Conservation (phyloP, 2,329 filamentous ascomycete genomes). For the Botrytis sinoallii region DNA sequence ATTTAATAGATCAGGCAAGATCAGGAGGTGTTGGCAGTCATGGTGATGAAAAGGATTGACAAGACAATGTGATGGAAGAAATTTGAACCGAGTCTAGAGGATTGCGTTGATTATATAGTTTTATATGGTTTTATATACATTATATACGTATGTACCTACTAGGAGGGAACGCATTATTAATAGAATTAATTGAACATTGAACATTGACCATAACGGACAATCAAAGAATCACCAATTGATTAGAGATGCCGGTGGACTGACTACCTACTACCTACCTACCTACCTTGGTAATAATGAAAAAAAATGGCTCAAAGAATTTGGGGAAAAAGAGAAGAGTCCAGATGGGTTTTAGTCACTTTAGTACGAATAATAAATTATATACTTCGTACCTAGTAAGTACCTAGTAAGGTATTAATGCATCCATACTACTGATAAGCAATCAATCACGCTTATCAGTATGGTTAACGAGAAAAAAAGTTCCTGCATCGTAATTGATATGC, state of each 20-base stretch:
- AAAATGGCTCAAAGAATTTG: not conserved
- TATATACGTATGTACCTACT: no score
- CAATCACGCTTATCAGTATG: not conserved
- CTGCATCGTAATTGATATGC: not conserved
- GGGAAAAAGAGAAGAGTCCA: not conserved
- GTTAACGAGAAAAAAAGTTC: constrained; percentile 7
- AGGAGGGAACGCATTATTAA: not conserved
- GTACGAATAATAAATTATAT: not conserved
- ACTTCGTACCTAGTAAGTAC: not conserved
- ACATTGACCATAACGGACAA: not conserved
- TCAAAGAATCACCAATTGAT: not conserved
- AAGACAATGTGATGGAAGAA: not conserved
- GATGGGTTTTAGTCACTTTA: not conserved
- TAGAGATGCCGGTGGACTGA: not conserved
- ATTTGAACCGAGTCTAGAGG: not conserved
- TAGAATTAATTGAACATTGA: not conserved
- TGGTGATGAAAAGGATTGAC: not conserved
- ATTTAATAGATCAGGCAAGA: not conserved
- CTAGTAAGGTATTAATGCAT: not conserved
- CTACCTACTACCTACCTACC: no score
- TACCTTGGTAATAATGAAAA: not conserved
- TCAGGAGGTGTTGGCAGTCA: not conserved
- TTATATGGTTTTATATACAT: no score
- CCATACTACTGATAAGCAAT: not conserved
- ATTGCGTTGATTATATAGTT: not conserved